Evolutionary conservation across 2,329 filamentous ascomycete species (phyloP), one percentile per base, ranked within the genome.

Genomic region (Meredithiella fracta): DNA sequence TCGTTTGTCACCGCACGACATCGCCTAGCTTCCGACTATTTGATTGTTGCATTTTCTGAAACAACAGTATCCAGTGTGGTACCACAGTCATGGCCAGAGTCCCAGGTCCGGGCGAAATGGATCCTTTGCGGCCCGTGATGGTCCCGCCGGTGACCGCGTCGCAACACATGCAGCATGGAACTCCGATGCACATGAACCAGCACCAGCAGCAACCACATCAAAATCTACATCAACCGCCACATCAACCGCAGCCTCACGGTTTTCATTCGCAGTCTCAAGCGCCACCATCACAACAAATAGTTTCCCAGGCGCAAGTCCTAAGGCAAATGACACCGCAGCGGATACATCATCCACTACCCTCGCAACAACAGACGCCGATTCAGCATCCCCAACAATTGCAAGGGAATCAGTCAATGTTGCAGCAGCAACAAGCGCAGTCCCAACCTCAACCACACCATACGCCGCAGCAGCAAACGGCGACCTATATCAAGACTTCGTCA

Each of bases 161-260:
- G 6, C 60, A 62, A 47, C 65, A 64, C 8, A 26, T 26, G 44
- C 44, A 49, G 22, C 44, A 49, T 20, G 20, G 15, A n/a, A 22
- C 20, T 9, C 8, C 22, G 15, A 14, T 11, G 49, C 62, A 63
- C 25, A 61, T 64, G 51, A 62, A 62, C 23, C 61, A 60, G 22
- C 62, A 60, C 26, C 55, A 55, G 17, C 44, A 49, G n/a, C 20
- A 7, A 25, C 44, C 23, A n/a, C 61, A 62, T 34, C 62, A 64
- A n/a, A 5, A 42, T 5, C 50, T 22, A 22, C 54, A 52, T 17
- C 54, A 51, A 17, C 54, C 26, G 22, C 26, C 40, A 25, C 55
- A 53, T 29, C 40, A 47, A 15, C 40, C 37, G 6, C 49, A 53
- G 3, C 55, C 53, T 14, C 26, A 26, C 23, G 40, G 34, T 9